A percentile compares a stretch with the other conserved stretches of the same genome.
These are phyloP conservation scores for Xylariaceae sp. DNA, from an alignment of 2,329 filamentous ascomycete genomes.

Conservation along the genomic window DNA sequence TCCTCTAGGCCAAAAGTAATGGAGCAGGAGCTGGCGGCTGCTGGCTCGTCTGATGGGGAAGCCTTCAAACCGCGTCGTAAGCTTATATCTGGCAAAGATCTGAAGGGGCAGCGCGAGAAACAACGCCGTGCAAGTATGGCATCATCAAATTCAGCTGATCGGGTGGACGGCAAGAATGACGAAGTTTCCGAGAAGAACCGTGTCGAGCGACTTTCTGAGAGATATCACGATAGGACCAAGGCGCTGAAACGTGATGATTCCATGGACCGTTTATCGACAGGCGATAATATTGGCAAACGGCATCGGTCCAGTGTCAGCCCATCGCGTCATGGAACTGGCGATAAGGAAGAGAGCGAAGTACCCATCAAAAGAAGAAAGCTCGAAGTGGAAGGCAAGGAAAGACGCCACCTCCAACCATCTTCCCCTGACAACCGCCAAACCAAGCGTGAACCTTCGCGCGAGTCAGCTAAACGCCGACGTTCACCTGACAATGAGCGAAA, in stretches of 20 bases:
- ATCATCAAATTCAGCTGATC: slow-evolving; percentile 54
- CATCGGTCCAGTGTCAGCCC: slow-evolving; percentile 57
- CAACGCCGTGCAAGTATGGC: slow-evolving; percentile 55
- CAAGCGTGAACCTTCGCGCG: slow-evolving; percentile 39
- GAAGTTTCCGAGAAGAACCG: slow-evolving; percentile 45
- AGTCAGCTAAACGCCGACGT: slow-evolving; percentile 31
- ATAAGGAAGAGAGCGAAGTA: slow-evolving; percentile 49
- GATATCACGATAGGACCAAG: slow-evolving; percentile 56
- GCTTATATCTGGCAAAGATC: slow-evolving; percentile 58
- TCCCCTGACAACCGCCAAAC: slow-evolving; percentile 43
- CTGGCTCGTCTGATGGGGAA: slow-evolving; percentile 53
- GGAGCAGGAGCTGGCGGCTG: slow-evolving; percentile 46
- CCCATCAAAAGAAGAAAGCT: slow-evolving; percentile 54
- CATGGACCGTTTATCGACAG: slow-evolving; percentile 47
- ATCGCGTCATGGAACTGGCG: slow-evolving; percentile 45
- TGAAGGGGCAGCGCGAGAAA: slow-evolving; percentile 55
- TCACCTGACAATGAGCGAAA: slow-evolving; percentile 34
- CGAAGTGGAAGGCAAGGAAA: slow-evolving; percentile 50
- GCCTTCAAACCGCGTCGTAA: slow-evolving; percentile 57
- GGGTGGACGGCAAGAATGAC: slow-evolving; percentile 44
- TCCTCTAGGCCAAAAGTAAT: slow-evolving; percentile 46
- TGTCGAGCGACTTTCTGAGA: slow-evolving; percentile 42
- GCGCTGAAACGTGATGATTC: slow-evolving; percentile 59
- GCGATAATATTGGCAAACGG: slow-evolving; percentile 52
- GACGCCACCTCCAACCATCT: slow-evolving; percentile 36